These are phyloP conservation scores for Davidsoniella australis DNA, from an alignment of 2,329 filamentous ascomycete species.

Conservation along the genomic window DNA sequence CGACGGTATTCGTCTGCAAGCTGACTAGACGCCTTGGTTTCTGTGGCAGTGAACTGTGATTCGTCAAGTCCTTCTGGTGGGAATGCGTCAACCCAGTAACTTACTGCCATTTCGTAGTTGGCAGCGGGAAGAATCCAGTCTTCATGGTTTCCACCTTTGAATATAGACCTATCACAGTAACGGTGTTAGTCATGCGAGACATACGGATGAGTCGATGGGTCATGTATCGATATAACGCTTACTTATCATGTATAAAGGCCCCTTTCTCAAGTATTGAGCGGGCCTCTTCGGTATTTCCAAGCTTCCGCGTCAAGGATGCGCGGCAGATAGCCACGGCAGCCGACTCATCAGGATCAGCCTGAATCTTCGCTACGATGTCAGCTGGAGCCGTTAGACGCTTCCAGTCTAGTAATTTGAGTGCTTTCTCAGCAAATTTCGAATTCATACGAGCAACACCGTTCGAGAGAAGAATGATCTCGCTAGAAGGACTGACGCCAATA, in stretches of 20 bases:
- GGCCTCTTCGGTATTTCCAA: constrained; percentile 47
- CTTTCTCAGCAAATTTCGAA: constrained; percentile 42
- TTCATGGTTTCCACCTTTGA: constrained; percentile 45
- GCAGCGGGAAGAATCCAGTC: constrained; percentile 58
- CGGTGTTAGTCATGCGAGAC: constrained; percentile 8
- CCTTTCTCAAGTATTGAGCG: constrained; percentile 44
- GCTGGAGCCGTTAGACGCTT: constrained; percentile 35
- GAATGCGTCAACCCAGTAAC: constrained; percentile 56
- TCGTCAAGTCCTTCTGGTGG: constrained; percentile 18
- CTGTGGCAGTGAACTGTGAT: constrained; percentile 10
- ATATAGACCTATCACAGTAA: constrained; percentile 24
- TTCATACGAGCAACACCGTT: constrained; percentile 74
- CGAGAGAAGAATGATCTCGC: constrained; percentile 93
- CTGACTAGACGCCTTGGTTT: constrained; percentile 15
- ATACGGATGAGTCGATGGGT: neutral
- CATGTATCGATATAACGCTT: constrained; percentile 15
- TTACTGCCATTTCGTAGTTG: constrained; percentile 72
- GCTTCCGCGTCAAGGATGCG: constrained; percentile 46
- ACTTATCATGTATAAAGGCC: constrained; percentile 49
- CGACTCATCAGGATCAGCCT: constrained; percentile 38
- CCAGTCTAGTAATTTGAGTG: constrained; percentile 47
- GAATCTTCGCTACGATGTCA: constrained; percentile 24
- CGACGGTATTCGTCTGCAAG: constrained; percentile 19
- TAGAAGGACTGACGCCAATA: constrained; percentile 59
- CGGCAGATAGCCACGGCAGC: constrained; percentile 51